Conservation (phyloP, 2,329 filamentous ascomycete species). For the Annulohypoxylon truncatum region DNA sequence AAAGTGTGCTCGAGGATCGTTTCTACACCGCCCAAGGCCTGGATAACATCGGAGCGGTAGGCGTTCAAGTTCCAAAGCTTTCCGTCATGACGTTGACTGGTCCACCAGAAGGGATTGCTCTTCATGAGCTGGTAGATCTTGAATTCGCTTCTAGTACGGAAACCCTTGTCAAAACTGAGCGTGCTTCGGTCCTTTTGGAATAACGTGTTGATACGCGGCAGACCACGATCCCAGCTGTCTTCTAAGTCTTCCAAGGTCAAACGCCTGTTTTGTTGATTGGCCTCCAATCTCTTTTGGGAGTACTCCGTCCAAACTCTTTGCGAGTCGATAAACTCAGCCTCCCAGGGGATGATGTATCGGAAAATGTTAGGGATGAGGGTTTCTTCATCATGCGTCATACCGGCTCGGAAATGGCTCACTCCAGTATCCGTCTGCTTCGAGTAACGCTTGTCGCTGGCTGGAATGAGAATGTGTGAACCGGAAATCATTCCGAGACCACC, state of each 20-base stretch:
- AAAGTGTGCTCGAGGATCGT: constrained; percentile 97
- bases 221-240: constrained; percentile 97
- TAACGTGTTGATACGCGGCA: constrained; percentile 97
- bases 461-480: constrained; percentile 96
- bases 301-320: constrained; percentile 99
- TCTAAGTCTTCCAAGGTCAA: constrained; percentile 96
- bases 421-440: constrained; percentile 98
- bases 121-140: constrained; percentile 99
- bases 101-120: constrained; percentile 99
- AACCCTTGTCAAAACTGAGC: constrained; percentile 97
- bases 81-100: constrained; percentile 94
- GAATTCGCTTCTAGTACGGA: constrained; percentile 94
- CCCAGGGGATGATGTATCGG: constrained; percentile 99
- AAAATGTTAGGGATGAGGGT: constrained; percentile 99
- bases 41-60: constrained; percentile 96
- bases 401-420: constrained; percentile 94
- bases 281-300: constrained; percentile 95
- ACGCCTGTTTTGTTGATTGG: constrained; percentile 95
- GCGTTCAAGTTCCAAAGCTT: constrained; percentile 98
- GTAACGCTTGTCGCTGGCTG: constrained; percentile 97
- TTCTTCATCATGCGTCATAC: constrained; percentile 98
- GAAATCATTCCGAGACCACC: constrained; percentile 99
- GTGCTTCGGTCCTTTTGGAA: constrained; percentile 99
- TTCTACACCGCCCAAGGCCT: constrained; percentile 94
- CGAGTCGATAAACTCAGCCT: constrained; percentile 98